phyloP scores from a whole-genome alignment of 208 protist genomes.

The Trypanosoma caninum region DNA sequence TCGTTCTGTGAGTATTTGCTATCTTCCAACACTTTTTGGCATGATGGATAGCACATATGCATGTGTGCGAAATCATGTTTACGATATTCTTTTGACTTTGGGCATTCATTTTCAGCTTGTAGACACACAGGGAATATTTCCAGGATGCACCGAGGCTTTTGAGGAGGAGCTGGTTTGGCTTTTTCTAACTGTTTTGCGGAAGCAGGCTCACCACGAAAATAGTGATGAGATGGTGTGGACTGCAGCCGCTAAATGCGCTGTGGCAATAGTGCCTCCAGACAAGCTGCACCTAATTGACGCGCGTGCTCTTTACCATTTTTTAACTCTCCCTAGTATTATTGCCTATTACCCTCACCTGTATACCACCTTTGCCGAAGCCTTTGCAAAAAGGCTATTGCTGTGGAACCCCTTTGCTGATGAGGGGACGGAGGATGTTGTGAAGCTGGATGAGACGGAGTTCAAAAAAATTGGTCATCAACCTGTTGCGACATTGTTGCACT shows the following conservation, averaged over 20 bases:
- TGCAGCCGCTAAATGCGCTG: conserved; percentile 70
- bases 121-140: conserved; percentile 53
- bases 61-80: conserved; percentile 85
- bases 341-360: conserved; percentile 57
- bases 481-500: conserved; percentile 38
- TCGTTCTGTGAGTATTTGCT: conserved; percentile 76
- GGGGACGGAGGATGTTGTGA: conserved; percentile 12
- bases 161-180: conserved; percentile 82
- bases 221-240: conserved; percentile 73
- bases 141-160: conserved; percentile 70
- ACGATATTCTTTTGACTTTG: conserved; percentile 81
- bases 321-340: conserved; percentile 53
- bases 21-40: conserved; percentile 67
- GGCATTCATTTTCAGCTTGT: conserved; percentile 83
- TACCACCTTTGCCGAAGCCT: conserved; percentile 52
- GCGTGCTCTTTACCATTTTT: conserved; percentile 54
- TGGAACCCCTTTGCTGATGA: conserved; percentile 16
- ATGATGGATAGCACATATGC: conserved; percentile 86
- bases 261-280: conserved; percentile 52
- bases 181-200: conserved; percentile 48
- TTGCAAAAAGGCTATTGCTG: conserved; percentile 55
- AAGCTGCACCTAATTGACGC: conserved; percentile 62
- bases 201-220: conserved; percentile 50
- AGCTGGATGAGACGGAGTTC: conserved; percentile 28
- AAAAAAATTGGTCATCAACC: conserved; percentile 44